Conservation (phyloP, 768 basidiomycete genomes). For the Epithele typhae region DNA sequence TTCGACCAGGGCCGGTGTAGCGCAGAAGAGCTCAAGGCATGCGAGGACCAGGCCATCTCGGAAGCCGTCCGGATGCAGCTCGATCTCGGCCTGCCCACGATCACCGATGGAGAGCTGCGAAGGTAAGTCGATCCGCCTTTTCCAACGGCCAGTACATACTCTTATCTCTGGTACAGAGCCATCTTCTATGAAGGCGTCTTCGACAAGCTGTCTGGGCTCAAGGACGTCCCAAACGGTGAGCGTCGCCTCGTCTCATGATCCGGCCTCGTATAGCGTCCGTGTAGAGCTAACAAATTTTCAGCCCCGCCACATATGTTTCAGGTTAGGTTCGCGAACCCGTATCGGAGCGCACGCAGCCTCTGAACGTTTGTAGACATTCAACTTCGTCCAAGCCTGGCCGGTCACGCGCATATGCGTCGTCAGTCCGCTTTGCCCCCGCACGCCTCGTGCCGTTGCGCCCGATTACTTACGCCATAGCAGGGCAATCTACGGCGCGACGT, state of each 20-base stretch:
- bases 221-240: constrained; percentile 34
- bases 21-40: constrained; percentile 36
- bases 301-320: constrained; percentile 27
- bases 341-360: constrained; percentile 20
- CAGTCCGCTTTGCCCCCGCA: neutral
- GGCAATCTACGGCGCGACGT: constrained; percentile 55
- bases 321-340: constrained; percentile 30
- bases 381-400: constrained; percentile 17
- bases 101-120: constrained; percentile 55
- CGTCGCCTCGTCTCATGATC: no score
- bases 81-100: constrained; percentile 49
- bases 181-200: constrained; percentile 65
- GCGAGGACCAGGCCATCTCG: constrained; percentile 51
- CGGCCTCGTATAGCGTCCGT: no score
- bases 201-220: constrained; percentile 58
- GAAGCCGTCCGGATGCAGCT: constrained; percentile 49
- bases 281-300: no score
- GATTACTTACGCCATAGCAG: constrained; percentile 23
- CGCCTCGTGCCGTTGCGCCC: neutral
- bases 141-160: no score
- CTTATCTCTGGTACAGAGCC: constrained; percentile 20
- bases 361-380: constrained; percentile 16
- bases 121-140: constrained; percentile 23
- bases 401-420: constrained; percentile 6
- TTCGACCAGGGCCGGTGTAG: constrained; percentile 38